A percentile compares a stretch with the other conserved stretches of the same genome.
These are phyloP conservation scores for Sinapis alba DNA, from an alignment of 441 rosid species.

Conservation along the genomic window DNA sequence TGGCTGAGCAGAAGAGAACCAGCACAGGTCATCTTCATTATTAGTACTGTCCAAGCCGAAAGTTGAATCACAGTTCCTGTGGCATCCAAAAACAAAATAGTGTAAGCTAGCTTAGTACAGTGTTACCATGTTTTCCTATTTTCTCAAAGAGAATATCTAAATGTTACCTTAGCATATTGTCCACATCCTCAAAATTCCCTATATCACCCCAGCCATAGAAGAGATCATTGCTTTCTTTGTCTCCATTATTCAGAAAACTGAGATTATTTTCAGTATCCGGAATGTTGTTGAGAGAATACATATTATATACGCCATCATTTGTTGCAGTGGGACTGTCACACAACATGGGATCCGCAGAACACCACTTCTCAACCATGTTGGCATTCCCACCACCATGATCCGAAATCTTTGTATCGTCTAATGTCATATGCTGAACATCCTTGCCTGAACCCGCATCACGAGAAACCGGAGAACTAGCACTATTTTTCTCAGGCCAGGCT, in stretches of 20 bases:
- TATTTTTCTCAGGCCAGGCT: slow-evolving; percentile 54
- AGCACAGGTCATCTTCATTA: slow-evolving; percentile 66
- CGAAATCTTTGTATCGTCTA: slow-evolving; percentile 49
- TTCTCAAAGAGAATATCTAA: neutral
- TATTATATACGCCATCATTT: slow-evolving; percentile 41
- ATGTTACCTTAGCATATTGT: slow-evolving; percentile 81
- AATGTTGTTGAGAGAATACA: slow-evolving; percentile 54
- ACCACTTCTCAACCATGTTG: slow-evolving; percentile 42
- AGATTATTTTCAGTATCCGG: slow-evolving; percentile 55
- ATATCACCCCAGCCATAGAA: slow-evolving; percentile 86
- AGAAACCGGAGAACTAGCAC: slow-evolving; percentile 45
- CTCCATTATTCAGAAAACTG: slow-evolving; percentile 58
- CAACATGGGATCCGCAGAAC: slow-evolving; percentile 48
- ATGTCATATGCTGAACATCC: slow-evolving; percentile 44
- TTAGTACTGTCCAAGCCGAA: slow-evolving; percentile 69
- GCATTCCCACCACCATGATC: slow-evolving; percentile 43
- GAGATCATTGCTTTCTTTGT: slow-evolving; percentile 61
- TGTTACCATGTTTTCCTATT: neutral
- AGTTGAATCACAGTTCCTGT: slow-evolving; percentile 81
- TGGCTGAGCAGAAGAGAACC: slow-evolving; percentile 69
- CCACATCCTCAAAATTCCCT: slow-evolving; percentile 88
- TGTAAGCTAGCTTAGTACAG: neutral
- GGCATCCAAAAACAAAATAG: slow-evolving; percentile 27
- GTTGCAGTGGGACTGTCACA: slow-evolving; percentile 46
- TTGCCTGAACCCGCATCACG: slow-evolving; percentile 45